A percentile compares a stretch with the other conserved stretches of the same genome.
phyloP scores from a whole-genome alignment of 2,329 filamentous ascomycete genomes.

The Atkinsonella hypoxylon region DNA sequence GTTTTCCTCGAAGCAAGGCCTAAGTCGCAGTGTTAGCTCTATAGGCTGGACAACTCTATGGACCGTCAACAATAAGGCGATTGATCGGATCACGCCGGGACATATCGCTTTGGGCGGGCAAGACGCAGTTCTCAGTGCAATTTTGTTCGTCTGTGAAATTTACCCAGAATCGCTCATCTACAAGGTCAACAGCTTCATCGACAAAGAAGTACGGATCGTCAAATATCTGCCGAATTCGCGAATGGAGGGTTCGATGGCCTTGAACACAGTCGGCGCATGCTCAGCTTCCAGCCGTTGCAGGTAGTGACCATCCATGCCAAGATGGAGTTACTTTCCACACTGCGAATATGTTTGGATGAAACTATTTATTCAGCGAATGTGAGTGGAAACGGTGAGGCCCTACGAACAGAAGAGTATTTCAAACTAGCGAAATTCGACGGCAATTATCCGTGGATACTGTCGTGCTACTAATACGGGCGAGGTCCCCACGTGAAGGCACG shows the following conservation, averaged over 20 bases:
- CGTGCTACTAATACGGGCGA: too few species aligned
- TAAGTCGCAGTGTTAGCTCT: conserved; percentile 61
- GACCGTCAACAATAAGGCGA: conserved; percentile 60
- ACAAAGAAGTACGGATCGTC: not conserved
- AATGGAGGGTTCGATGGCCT: not conserved
- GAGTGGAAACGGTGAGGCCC: too few species aligned
- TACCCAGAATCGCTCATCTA: too few species aligned
- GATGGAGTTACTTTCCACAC: too few species aligned
- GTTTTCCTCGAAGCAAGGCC: conserved; percentile 68
- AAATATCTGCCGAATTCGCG: not conserved
- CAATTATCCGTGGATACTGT: too few species aligned
- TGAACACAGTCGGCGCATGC: not conserved
- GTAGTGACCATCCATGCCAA: not conserved
- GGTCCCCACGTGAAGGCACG: too few species aligned
- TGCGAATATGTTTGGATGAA: not conserved
- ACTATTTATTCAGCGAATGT: not conserved
- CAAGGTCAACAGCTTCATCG: not conserved
- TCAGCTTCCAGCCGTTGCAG: not conserved
- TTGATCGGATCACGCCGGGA: conserved; percentile 58
- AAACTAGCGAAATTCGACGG: too few species aligned
- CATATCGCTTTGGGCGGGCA: conserved; percentile 47
- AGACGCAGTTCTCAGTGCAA: not conserved
- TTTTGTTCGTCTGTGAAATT: not conserved
- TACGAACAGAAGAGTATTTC: too few species aligned
- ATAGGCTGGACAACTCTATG: conserved; percentile 64